phyloP scores from a whole-genome alignment of 2,329 filamentous ascomycete species.

The Pseudogymnoascus sp. region DNA sequence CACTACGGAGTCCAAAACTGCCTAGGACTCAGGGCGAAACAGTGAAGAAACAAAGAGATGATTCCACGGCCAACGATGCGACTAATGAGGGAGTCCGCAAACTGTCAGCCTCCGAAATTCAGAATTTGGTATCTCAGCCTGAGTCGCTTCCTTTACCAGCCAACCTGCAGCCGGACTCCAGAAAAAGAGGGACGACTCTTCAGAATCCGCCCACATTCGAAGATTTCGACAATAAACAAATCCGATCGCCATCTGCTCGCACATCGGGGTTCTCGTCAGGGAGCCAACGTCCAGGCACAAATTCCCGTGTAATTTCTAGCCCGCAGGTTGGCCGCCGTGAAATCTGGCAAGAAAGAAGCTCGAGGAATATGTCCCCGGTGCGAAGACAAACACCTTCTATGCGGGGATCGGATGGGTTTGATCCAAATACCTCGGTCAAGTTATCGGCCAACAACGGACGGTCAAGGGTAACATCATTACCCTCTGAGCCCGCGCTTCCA shows the following conservation, averaged over 20 bases:
- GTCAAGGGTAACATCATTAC: constrained; percentile 15
- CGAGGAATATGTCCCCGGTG: constrained; percentile 18
- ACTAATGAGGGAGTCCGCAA: constrained; percentile 40
- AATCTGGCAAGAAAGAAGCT: background rate
- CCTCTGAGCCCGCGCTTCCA: constrained; percentile 33
- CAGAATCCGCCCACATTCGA: constrained; percentile 1
- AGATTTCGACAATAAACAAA: constrained; percentile 5
- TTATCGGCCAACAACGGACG: constrained; percentile 12
- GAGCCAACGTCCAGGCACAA: background rate
- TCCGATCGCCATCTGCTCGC: constrained; percentile 14
- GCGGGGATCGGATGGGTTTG: constrained; percentile 22
- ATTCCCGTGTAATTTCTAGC: background rate
- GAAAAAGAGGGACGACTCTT: background rate
- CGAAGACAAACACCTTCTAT: constrained; percentile 19
- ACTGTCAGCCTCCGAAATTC: constrained; percentile 50
- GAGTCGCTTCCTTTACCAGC: constrained; percentile 50
- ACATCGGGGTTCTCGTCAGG: constrained; percentile 11
- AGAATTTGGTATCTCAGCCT: constrained; percentile 47
- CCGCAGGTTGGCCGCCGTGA: background rate
- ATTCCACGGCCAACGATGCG: background rate
- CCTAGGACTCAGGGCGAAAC: constrained; percentile 26
- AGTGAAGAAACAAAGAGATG: constrained; percentile 19
- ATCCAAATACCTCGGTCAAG: constrained; percentile 19
- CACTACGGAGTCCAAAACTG: constrained; percentile 19
- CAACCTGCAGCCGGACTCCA: constrained; percentile 16